These are phyloP conservation scores for Rhynchosporium agropyri DNA, from an alignment of 2,329 filamentous ascomycete species.

Conservation along the genomic window DNA sequence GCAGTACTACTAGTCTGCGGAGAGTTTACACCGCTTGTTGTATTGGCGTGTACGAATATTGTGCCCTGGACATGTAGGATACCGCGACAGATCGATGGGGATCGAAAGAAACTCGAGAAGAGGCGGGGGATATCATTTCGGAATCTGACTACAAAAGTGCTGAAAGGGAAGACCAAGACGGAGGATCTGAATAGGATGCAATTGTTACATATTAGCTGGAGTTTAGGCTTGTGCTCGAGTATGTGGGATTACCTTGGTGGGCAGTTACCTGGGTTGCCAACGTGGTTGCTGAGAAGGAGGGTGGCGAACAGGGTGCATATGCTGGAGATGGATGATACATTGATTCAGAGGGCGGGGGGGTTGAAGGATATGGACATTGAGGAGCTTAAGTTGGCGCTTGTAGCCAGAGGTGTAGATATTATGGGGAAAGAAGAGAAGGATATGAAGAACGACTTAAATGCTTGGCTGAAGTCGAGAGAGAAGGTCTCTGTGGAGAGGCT, in stretches of 20 bases:
- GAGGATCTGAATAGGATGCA: slow-evolving; percentile 44
- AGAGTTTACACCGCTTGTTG: slow-evolving; percentile 82
- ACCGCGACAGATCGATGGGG: slow-evolving; percentile 68
- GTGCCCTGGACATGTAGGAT: slow-evolving; percentile 84
- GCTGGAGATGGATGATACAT: slow-evolving; percentile 69
- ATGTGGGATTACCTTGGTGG: slow-evolving; percentile 50
- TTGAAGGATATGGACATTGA: slow-evolving; percentile 57
- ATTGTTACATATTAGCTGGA: slow-evolving; percentile 47
- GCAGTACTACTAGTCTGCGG: slow-evolving; percentile 77
- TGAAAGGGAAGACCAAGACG: slow-evolving; percentile 26
- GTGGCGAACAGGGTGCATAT: slow-evolving; percentile 61
- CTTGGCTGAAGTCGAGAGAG: slow-evolving; percentile 46
- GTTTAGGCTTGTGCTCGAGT: slow-evolving; percentile 46
- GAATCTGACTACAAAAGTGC: slow-evolving; percentile 39
- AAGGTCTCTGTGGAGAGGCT: slow-evolving; percentile 38
- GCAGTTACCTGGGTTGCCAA: slow-evolving; percentile 45
- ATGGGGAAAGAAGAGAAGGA: slow-evolving; percentile 45
- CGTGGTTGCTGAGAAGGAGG: slow-evolving; percentile 55
- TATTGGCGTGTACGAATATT: slow-evolving; percentile 68
- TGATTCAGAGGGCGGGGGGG: slow-evolving; percentile 67
- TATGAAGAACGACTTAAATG: slow-evolving; percentile 44
- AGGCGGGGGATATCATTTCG: slow-evolving; percentile 55
- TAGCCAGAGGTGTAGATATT: slow-evolving; percentile 67
- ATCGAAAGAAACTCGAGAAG: slow-evolving; percentile 57
- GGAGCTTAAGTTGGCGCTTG: slow-evolving; percentile 71